Base-by-base conservation (phyloP, 331 rosid genomes). In the Quercus tomentella region DNA sequence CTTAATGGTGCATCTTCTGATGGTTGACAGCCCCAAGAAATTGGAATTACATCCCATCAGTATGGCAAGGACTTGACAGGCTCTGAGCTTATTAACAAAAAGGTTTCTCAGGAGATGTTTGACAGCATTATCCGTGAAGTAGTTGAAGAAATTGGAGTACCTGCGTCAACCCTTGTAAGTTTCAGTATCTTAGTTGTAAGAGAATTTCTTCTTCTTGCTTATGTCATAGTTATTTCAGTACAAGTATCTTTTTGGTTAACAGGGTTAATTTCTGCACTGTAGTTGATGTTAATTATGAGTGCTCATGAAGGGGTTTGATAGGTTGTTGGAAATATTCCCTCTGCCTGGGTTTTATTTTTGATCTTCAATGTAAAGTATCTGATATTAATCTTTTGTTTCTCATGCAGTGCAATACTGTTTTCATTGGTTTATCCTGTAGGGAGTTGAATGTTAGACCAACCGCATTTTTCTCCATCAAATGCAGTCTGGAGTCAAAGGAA, bases 131-230 rank as follows among this genome's bases (percentile, higher is more conserved):
- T 91, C 70, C 93, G 91, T 57, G 99, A 96, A 89, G 98, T 93
- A 72, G 92, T 96, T 73, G 98, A 96, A 87, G 98, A 93, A 89
- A 96, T 92, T 75, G 99, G 99, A 28, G 98, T 93, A 66, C 97
- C 98, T 35, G 82, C 88, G 12, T 85, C 83, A 72, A 89, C 97
- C 86, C 97, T 96, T 81, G 98, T 93, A 84, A 87, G 98, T 83
- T 71, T 33, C 33, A 22, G 51, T 67, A 28, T 23, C 67, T 60
- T 22, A 9, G 33, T 22, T 4, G 31, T 23, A 26, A 23, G 15
- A 60, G 67, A 5, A 11, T 23, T 23, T 60, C 14, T 23, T 60
- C 17, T 23, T 60, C 31, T 23, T 60, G 33, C 67, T 60, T 23
- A 15, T 0, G 4, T 23, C 17, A 60, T 60, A 60, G 25, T 21